These are phyloP conservation scores for Hymenoscyphus albidus DNA, from an alignment of 2,329 filamentous ascomycete genomes.

Conservation along the genomic window DNA sequence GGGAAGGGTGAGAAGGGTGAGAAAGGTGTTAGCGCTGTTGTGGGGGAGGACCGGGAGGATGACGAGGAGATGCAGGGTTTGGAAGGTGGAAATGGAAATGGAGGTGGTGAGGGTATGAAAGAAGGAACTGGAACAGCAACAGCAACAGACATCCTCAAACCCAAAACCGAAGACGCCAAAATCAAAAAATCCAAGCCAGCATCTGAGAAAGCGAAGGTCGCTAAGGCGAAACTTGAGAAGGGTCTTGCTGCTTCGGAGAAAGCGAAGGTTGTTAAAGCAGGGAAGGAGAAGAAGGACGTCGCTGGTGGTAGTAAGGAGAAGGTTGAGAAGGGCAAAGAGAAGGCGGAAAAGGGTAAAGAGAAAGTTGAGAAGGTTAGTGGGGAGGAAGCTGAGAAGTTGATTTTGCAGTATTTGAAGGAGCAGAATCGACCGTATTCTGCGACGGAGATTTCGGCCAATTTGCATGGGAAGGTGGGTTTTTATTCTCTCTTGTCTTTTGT, in stretches of 20 bases:
- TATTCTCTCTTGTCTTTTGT: background rate
- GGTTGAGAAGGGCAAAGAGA: background rate
- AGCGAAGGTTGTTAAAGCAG: slow-evolving; percentile 2
- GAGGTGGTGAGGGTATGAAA: no score
- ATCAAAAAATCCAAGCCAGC: slow-evolving; percentile 19
- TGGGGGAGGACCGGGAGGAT: no score
- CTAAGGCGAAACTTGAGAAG: slow-evolving; percentile 4
- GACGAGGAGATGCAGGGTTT: background rate
- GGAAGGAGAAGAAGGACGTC: slow-evolving; percentile 4
- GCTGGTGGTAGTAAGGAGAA: slow-evolving; percentile 15
- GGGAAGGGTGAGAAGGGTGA: slow-evolving; percentile 6
- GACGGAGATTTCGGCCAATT: slow-evolving; percentile 56
- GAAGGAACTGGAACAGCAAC: no score
- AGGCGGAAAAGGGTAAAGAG: slow-evolving; percentile 30
- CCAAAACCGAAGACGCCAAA: slow-evolving; percentile 25
- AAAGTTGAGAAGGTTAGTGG: slow-evolving; percentile 30
- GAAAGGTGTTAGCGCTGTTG: no score
- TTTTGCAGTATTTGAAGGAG: slow-evolving; percentile 36
- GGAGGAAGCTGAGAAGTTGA: slow-evolving; percentile 35
- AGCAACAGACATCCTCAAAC: slow-evolving; percentile 13
- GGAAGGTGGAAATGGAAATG: no score
- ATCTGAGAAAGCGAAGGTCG: slow-evolving; percentile 10
- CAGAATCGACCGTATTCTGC: slow-evolving; percentile 41
- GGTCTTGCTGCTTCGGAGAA: slow-evolving; percentile 7
- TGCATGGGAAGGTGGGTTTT: slow-evolving; percentile 51